phyloP scores from a whole-genome alignment of 192 early-diverging fungal genomes.

The Coemansia sp. region DNA sequence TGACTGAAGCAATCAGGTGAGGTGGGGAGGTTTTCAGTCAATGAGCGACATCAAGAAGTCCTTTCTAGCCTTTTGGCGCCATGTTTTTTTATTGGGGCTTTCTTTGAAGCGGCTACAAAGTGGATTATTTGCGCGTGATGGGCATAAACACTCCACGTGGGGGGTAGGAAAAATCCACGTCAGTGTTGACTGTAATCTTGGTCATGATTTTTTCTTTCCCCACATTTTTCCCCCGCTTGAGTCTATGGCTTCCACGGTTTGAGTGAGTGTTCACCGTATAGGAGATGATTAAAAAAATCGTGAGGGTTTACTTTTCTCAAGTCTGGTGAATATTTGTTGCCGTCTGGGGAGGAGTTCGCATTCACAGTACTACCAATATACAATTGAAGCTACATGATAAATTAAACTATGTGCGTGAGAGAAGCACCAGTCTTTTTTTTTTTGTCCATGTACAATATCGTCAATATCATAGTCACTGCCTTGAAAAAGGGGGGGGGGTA shows the following conservation, averaged over 20 bases:
- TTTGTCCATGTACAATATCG: no score
- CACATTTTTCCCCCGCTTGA: background rate
- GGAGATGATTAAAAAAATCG: background rate
- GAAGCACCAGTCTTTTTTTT: background rate
- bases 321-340: background rate
- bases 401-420: constrained; percentile 6
- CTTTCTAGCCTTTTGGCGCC: background rate
- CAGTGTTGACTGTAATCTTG: background rate
- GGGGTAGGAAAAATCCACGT: background rate
- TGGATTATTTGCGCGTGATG: background rate
- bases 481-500: no score
- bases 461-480: no score
- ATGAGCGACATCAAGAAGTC: background rate
- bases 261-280: background rate
- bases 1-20: constrained; percentile 1
- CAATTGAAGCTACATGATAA: background rate
- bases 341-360: background rate
- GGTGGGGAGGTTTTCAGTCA: background rate
- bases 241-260: background rate
- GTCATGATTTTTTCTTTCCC: background rate
- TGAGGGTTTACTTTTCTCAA: background rate
- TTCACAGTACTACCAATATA: background rate
- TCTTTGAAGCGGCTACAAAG: background rate
- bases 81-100: background rate
- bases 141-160: background rate